Conservation (phyloP, 2,329 filamentous ascomycete species). For the Arthroderma uncinatum region DNA sequence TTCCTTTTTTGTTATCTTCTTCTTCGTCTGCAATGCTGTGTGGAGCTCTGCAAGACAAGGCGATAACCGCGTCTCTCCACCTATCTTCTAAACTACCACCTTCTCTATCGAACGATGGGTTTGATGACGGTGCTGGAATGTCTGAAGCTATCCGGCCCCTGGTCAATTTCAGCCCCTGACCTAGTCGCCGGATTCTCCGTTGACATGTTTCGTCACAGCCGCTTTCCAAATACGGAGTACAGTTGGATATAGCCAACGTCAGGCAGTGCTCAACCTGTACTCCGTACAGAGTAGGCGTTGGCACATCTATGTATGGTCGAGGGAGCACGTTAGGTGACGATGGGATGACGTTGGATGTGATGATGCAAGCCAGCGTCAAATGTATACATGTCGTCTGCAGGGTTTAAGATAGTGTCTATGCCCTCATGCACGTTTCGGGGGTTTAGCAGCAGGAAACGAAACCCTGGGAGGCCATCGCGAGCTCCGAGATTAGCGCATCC, state of each 20-base stretch:
- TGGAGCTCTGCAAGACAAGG: background rate
- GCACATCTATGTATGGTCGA: no score
- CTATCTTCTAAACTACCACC: background rate
- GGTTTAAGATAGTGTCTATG: background rate
- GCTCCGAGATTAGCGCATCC: background rate
- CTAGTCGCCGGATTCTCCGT: background rate
- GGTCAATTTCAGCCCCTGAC: background rate
- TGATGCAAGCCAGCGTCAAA: background rate
- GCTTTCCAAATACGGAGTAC: background rate
- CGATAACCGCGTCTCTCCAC: conserved; percentile 4
- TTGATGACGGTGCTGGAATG: background rate
- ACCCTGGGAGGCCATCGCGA: background rate
- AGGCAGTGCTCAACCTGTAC: no score
- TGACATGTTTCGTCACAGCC: background rate
- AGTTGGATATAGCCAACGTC: background rate
- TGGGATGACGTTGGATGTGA: background rate
- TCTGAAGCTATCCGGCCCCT: background rate
- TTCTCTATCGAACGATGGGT: background rate
- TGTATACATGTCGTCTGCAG: background rate
- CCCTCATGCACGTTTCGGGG: background rate
- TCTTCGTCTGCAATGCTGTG: background rate
- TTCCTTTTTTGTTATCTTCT: background rate
- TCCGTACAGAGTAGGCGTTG: no score
- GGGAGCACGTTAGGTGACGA: background rate
- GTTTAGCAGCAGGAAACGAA: background rate